phyloP scores from a whole-genome alignment of 129 eudicot genomes.

The Tagetes patula region DNA sequence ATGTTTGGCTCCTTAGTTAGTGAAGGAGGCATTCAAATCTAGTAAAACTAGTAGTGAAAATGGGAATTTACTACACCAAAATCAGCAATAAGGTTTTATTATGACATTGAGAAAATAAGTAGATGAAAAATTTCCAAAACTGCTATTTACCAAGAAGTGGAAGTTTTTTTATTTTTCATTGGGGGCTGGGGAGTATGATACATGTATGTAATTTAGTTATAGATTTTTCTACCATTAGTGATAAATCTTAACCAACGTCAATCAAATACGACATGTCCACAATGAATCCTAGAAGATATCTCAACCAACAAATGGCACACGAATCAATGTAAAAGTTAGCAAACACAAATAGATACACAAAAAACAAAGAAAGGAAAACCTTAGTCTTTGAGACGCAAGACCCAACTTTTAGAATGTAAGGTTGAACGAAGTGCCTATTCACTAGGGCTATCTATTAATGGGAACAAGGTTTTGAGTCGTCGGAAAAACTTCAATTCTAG shows the following conservation, averaged over 20 bases:
- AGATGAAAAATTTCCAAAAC: not conserved
- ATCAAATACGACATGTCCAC: not conserved
- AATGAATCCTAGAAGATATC: not conserved
- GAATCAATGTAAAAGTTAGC: not conserved
- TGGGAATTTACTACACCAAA: not conserved
- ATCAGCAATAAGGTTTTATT: conserved; percentile 6
- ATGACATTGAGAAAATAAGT: not conserved
- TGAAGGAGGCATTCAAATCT: not conserved
- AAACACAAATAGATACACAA: not conserved
- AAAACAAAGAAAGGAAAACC: conserved; percentile 20
- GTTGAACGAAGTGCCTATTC: conserved; percentile 5
- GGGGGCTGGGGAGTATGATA: not conserved
- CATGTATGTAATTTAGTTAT: not conserved
- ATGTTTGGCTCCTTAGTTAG: not conserved
- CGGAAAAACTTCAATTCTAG: not conserved
- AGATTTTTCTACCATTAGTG: not conserved
- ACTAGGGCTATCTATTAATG: not conserved
- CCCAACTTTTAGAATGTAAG: conserved; percentile 12
- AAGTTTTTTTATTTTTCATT: not conserved
- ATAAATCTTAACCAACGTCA: not conserved
- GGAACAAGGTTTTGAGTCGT: not conserved
- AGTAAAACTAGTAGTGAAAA: not conserved
- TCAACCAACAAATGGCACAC: not conserved
- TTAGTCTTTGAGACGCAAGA: not conserved
- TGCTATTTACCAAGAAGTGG: not conserved